phyloP scores from a whole-genome alignment of 371 early-diverging fungal species.

The Mucor indicus region DNA sequence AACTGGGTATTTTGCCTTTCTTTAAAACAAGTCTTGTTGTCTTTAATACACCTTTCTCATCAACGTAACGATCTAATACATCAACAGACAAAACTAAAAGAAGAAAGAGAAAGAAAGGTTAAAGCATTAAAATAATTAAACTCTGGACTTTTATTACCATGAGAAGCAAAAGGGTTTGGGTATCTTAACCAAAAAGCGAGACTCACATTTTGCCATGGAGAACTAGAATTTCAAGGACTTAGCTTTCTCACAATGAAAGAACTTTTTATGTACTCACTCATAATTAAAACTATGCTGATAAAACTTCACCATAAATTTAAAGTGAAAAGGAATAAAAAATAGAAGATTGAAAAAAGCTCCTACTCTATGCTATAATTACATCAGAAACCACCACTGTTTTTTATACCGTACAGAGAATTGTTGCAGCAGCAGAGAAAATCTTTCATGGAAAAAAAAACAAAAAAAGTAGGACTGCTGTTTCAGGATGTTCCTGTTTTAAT shows the following conservation, averaged over 20 bases:
- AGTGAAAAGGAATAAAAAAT: too few relatives aligned
- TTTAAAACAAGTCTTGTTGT: slow-evolving; percentile 89
- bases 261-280: too few relatives aligned
- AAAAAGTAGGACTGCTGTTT: too few relatives aligned
- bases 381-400: not conserved
- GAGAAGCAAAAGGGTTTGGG: slow-evolving; percentile 95
- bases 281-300: slow-evolving; percentile 72
- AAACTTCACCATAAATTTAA: slow-evolving; percentile 50
- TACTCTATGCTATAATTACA: too few relatives aligned
- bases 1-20: slow-evolving; percentile 82
- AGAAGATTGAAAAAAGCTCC: too few relatives aligned
- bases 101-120: too few relatives aligned
- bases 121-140: too few relatives aligned
- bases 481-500: too few relatives aligned
- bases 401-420: too few relatives aligned
- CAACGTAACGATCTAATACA: slow-evolving; percentile 83
- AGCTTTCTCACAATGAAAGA: slow-evolving; percentile 6
- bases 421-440: too few relatives aligned
- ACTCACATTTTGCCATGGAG: slow-evolving; percentile 84
- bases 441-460: too few relatives aligned
- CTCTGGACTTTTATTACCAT: too few relatives aligned
- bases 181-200: slow-evolving; percentile 90
- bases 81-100: slow-evolving; percentile 78
- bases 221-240: slow-evolving; percentile 33
- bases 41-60: slow-evolving; percentile 75